A percentile compares a stretch with the other conserved stretches of the same genome.
Conservation (phyloP, 2,329 filamentous ascomycete genomes). For the Scytalidium lignicola region DNA sequence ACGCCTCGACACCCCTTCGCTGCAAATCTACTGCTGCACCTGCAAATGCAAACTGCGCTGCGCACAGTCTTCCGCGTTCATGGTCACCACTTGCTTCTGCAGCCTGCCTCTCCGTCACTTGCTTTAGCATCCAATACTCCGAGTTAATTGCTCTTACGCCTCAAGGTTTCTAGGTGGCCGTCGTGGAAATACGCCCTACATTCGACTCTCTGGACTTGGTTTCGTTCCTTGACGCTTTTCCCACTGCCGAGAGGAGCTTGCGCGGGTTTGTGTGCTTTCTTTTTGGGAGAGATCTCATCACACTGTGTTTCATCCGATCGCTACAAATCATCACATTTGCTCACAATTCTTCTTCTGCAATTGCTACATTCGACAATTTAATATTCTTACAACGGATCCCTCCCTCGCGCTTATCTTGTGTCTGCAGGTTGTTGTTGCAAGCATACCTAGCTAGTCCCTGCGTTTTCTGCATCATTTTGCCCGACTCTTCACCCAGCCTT, state of each 20-base stretch:
- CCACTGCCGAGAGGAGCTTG: constrained; percentile 1
- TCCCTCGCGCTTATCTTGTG: background rate
- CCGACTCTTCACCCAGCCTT: constrained; percentile 16
- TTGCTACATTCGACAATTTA: background rate
- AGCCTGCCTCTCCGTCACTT: background rate
- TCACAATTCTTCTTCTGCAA: background rate
- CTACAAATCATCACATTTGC: constrained; percentile 14
- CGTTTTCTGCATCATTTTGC: constrained; percentile 2
- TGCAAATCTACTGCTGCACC: background rate
- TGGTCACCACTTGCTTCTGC: background rate
- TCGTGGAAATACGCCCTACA: background rate
- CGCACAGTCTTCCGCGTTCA: background rate
- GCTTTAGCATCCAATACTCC: background rate
- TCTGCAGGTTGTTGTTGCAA: background rate
- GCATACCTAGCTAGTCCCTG: background rate
- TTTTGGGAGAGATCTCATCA: constrained; percentile 12
- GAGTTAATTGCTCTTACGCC: background rate
- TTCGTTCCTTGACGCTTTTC: background rate
- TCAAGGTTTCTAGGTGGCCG: background rate
- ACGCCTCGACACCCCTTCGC: too few species aligned
- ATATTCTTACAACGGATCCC: background rate
- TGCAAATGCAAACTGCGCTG: background rate
- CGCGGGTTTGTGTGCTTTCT: background rate
- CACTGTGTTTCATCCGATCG: constrained; percentile 19
- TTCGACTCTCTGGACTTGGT: background rate